Evolutionary conservation across 1,284 basidiomycete species (phyloP).

Genomic region (Peniophora sp.): DNA sequence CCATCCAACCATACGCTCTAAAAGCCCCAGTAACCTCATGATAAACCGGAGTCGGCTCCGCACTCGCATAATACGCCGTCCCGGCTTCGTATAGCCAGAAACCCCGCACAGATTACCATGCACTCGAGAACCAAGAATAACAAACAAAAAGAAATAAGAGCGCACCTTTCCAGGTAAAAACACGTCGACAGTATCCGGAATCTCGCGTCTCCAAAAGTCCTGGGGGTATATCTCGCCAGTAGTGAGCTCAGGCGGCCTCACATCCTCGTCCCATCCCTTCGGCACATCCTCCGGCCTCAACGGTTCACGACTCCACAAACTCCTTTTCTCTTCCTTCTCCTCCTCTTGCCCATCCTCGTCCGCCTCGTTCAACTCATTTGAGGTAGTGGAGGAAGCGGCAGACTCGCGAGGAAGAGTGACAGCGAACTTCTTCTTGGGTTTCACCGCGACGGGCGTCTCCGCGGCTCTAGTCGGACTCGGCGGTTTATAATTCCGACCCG

Average conservation of each 20-base stretch:
- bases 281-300: constrained; percentile 34
- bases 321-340: constrained; percentile 34
- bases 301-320: constrained; percentile 59
- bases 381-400: too few species aligned
- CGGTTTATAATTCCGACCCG: constrained; percentile 64
- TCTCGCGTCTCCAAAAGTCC: constrained; percentile 43
- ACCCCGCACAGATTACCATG: too few species aligned
- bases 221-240: constrained; percentile 54
- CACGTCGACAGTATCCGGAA: constrained; percentile 66
- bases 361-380: too few species aligned
- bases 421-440: constrained; percentile 58
- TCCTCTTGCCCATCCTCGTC: constrained; percentile 32
- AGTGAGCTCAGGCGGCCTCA: constrained; percentile 25
- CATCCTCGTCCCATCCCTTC: constrained; percentile 17
- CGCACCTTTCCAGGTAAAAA: constrained; percentile 75
- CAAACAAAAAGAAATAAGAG: constrained; percentile 7
- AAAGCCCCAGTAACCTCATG: too few species aligned
- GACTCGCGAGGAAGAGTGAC: constrained; percentile 72
- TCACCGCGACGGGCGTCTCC: constrained; percentile 23
- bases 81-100: too few species aligned
- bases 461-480: constrained; percentile 38
- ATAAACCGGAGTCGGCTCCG: too few species aligned
- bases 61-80: too few species aligned
- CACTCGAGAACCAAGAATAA: constrained; percentile 5
- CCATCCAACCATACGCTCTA: too few species aligned